These are phyloP conservation scores for Salix exigua DNA, from an alignment of 345 rosid genomes.

Conservation along the genomic window DNA sequence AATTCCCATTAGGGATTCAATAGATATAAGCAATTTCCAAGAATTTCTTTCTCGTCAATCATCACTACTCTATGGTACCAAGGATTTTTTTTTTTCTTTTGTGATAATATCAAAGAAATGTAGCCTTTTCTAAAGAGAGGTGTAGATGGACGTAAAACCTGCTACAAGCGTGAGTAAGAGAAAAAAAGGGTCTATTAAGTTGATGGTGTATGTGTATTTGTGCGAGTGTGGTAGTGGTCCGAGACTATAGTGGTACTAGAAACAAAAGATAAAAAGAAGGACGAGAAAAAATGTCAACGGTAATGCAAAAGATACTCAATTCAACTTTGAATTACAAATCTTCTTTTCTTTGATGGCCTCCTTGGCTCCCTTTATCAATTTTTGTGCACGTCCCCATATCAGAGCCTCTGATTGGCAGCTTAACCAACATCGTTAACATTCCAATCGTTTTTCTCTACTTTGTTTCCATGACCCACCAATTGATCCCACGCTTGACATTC, in stretches of 20 bases:
- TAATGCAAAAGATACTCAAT: conserved; percentile 29
- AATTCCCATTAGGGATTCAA: neutral
- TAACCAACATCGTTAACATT: conserved; percentile 3
- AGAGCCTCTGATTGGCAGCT: conserved; percentile 16
- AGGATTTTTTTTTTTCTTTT: neutral
- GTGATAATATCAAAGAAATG: conserved; percentile 21
- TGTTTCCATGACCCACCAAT: conserved; percentile 25
- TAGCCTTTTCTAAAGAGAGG: conserved; percentile 36
- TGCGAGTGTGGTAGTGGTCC: conserved; percentile 63
- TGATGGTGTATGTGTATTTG: conserved; percentile 42
- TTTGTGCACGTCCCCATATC: conserved; percentile 37
- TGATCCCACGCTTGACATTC: neutral
- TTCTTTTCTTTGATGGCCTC: conserved; percentile 11
- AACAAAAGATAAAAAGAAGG: conserved; percentile 16
- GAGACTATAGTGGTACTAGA: conserved; percentile 25
- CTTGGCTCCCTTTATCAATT: conserved; percentile 35
- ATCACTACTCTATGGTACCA: conserved; percentile 22
- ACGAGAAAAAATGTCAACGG: conserved; percentile 50
- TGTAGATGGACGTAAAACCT: conserved; percentile 16
- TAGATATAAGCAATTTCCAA: conserved; percentile 34
- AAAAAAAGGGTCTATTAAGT: conserved; percentile 32
- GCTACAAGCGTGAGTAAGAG: conserved; percentile 32
- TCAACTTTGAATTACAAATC: conserved; percentile 32
- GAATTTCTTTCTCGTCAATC: conserved; percentile 30
- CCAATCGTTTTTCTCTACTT: neutral